Evolutionary conservation across 495 filamentous ascomycete species (phyloP).

Genomic region (Neurospora tetrasperma): DNA sequence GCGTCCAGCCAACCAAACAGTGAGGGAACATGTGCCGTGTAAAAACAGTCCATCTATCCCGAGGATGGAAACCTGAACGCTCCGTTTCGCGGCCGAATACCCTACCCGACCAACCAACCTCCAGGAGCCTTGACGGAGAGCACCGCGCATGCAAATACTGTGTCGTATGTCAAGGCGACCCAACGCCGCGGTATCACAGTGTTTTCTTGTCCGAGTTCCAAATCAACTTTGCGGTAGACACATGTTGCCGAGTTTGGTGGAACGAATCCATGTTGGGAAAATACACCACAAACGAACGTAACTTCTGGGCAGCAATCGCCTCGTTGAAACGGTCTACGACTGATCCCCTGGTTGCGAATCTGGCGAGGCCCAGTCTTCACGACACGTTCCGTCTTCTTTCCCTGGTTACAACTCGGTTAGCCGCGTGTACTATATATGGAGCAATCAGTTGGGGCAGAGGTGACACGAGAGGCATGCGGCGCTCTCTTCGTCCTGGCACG

Average conservation of each 20-base stretch:
- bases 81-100: neutral
- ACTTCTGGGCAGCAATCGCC: neutral
- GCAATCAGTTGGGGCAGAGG: neutral
- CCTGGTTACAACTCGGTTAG: neutral
- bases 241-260: neutral
- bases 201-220: neutral
- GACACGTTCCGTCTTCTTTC: neutral
- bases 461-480: conserved; percentile 4
- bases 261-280: neutral
- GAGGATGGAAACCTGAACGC: neutral
- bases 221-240: neutral
- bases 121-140: neutral
- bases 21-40: neutral
- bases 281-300: neutral
- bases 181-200: neutral
- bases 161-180: neutral
- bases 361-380: neutral
- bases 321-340: neutral
- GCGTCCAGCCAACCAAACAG: neutral
- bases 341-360: neutral
- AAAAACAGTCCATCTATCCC: neutral
- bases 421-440: neutral
- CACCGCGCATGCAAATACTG: neutral
- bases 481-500: conserved; percentile 6
- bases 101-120: neutral